These are phyloP conservation scores for Fragaria ananassa DNA, from an alignment of 306 rosid genomes.

Conservation along the genomic window DNA sequence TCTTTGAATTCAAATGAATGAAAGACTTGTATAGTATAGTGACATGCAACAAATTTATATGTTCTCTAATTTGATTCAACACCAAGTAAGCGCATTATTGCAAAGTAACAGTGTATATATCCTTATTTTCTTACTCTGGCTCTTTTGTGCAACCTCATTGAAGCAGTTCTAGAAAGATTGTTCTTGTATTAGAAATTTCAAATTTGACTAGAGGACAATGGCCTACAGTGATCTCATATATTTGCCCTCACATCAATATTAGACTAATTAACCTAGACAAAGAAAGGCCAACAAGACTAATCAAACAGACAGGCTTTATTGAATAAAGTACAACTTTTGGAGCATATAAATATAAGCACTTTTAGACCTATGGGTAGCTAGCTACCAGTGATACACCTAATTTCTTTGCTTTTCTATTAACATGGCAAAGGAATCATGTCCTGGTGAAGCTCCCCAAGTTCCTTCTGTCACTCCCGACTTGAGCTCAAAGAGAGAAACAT, in stretches of 20 bases:
- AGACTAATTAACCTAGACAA: not conserved
- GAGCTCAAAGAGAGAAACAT: conserved; percentile 43
- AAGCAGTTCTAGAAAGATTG: too few species aligned
- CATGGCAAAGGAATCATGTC: conserved; percentile 36
- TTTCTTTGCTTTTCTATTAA: not conserved
- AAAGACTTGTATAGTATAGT: not conserved
- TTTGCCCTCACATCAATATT: not conserved
- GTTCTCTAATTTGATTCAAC: not conserved
- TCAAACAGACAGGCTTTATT: not conserved
- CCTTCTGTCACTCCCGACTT: conserved; percentile 1
- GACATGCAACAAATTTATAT: not conserved
- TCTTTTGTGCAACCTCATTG: too few species aligned
- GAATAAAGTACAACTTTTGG: not conserved
- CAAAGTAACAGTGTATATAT: not conserved
- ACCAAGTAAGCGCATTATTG: not conserved
- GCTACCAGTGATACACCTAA: not conserved
- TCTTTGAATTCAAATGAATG: not conserved
- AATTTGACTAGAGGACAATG: not conserved
- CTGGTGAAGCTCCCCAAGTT: conserved; percentile 18
- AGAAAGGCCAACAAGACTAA: not conserved
- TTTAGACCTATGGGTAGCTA: not conserved
- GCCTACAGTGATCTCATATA: not conserved
- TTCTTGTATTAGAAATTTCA: not conserved
- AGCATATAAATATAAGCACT: not conserved
- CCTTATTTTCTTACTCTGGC: not conserved